phyloP scores from a whole-genome alignment of 2,329 filamentous ascomycete species.

The Hansfordia pulvinata region DNA sequence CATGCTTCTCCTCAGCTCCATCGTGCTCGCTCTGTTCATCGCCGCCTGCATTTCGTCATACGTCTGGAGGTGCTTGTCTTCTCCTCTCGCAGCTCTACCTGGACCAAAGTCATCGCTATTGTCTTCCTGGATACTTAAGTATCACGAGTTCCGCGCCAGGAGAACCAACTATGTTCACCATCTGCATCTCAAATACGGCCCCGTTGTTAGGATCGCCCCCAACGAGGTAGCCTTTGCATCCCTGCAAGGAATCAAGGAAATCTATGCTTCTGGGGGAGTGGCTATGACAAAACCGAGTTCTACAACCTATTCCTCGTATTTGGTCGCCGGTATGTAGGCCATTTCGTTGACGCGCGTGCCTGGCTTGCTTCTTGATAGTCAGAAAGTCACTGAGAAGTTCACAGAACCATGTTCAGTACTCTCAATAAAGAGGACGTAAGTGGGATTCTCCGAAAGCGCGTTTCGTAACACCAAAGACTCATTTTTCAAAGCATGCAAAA shows the following conservation, averaged over 20 bases:
- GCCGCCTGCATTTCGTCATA: slow-evolving; percentile 8
- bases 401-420: slow-evolving; percentile 46
- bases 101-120: slow-evolving; percentile 33
- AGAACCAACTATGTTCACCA: slow-evolving; percentile 40
- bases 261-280: slow-evolving; percentile 47
- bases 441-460: slow-evolving; percentile 1
- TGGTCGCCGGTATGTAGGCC: slow-evolving; percentile 30
- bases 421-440: slow-evolving; percentile 38
- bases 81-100: slow-evolving; percentile 27
- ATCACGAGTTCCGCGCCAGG: slow-evolving; percentile 38
- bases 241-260: slow-evolving; percentile 42
- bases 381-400: slow-evolving; percentile 1
- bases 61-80: slow-evolving; percentile 16
- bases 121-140: slow-evolving; percentile 36
- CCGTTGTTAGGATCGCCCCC: slow-evolving; percentile 41
- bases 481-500: slow-evolving; percentile 38
- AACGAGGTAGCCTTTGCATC: slow-evolving; percentile 47
- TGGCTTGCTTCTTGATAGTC: too few relatives aligned
- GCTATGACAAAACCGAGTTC: slow-evolving; percentile 52
- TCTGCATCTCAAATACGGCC: slow-evolving; percentile 40
- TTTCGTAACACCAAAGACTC: slow-evolving; percentile 3
- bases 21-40: slow-evolving; percentile 6
- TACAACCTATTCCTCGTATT: slow-evolving; percentile 48
- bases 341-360: too few relatives aligned
- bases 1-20: slow-evolving; percentile 12